These are phyloP conservation scores for Actinidia polygama DNA, from an alignment of 179 eudicot species.

Conservation along the genomic window DNA sequence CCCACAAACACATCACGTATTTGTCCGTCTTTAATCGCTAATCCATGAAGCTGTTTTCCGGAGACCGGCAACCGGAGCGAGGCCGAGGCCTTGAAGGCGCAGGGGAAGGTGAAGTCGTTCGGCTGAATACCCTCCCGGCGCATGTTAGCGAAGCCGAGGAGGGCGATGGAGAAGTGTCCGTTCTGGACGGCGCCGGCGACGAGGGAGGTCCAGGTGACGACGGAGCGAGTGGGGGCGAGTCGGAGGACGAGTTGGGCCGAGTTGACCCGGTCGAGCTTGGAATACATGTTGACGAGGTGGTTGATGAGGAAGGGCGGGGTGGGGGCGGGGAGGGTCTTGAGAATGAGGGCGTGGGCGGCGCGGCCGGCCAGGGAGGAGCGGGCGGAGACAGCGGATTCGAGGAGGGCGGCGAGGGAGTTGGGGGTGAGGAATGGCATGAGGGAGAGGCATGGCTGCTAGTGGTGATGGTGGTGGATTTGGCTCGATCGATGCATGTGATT, in stretches of 20 bases:
- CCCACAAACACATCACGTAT: no score
- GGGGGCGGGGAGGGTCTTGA: slow-evolving; percentile 31
- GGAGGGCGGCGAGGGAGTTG: slow-evolving; percentile 32
- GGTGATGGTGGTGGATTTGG: no score
- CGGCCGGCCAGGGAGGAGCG: slow-evolving; percentile 43
- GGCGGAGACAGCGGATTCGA: slow-evolving; percentile 40
- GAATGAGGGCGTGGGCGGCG: slow-evolving; percentile 52
- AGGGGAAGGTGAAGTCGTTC: slow-evolving; percentile 73
- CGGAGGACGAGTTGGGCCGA: slow-evolving; percentile 51
- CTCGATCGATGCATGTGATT: neutral
- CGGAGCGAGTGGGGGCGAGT: slow-evolving; percentile 48
- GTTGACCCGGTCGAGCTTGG: slow-evolving; percentile 57
- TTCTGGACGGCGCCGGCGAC: slow-evolving; percentile 55
- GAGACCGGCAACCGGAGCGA: no score
- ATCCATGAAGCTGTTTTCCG: no score
- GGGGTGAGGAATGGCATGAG: slow-evolving; percentile 33
- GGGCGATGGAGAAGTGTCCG: slow-evolving; percentile 45
- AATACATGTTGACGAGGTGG: slow-evolving; percentile 66
- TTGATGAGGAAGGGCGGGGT: slow-evolving; percentile 44
- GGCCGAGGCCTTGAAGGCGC: no score
- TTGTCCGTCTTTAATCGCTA: no score
- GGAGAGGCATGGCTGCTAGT: slow-evolving; percentile 1
- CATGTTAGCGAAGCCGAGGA: slow-evolving; percentile 43
- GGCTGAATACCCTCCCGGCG: slow-evolving; percentile 36
- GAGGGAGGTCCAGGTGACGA: slow-evolving; percentile 64